These are phyloP conservation scores for Thelephora terrestris DNA, from an alignment of 1,284 basidiomycete species.

Conservation along the genomic window DNA sequence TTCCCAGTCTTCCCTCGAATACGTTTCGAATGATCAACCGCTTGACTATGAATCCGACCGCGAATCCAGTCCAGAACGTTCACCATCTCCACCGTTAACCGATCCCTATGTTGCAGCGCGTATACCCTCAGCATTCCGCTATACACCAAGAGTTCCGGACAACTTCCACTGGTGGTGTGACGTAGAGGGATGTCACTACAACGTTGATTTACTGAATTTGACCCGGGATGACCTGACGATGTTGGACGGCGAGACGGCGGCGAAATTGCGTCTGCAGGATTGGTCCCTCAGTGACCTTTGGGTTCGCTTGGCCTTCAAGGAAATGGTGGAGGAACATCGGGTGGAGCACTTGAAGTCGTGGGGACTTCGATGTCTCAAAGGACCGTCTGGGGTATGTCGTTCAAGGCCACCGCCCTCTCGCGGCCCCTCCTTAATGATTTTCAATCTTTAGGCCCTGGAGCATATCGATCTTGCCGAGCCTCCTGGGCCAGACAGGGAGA, in stretches of 20 bases:
- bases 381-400: not conserved
- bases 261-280: not conserved
- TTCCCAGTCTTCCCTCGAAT: slow-evolving; percentile 11
- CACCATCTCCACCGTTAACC: slow-evolving; percentile 5
- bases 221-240: slow-evolving; percentile 11
- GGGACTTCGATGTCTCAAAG: not conserved
- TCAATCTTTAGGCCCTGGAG: too few species aligned
- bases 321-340: slow-evolving; percentile 7
- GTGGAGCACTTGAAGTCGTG: slow-evolving; percentile 9
- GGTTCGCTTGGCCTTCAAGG: slow-evolving; percentile 3
- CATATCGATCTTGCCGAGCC: too few species aligned
- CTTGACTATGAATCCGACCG: not conserved
- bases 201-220: slow-evolving; percentile 14
- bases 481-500: too few species aligned
- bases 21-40: slow-evolving; percentile 1
- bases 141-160: slow-evolving; percentile 13
- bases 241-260: slow-evolving; percentile 3
- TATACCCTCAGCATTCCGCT: slow-evolving; percentile 14
- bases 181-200: slow-evolving; percentile 13
- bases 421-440: too few species aligned
- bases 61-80: not conserved
- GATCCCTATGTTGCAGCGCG: slow-evolving; percentile 14
- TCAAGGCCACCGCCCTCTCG: too few species aligned
- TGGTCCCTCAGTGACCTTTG: slow-evolving; percentile 6
- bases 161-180: slow-evolving; percentile 19